Base-by-base conservation (phyloP, 2,329 filamentous ascomycete genomes). In the Fusarium sambucinum region DNA sequence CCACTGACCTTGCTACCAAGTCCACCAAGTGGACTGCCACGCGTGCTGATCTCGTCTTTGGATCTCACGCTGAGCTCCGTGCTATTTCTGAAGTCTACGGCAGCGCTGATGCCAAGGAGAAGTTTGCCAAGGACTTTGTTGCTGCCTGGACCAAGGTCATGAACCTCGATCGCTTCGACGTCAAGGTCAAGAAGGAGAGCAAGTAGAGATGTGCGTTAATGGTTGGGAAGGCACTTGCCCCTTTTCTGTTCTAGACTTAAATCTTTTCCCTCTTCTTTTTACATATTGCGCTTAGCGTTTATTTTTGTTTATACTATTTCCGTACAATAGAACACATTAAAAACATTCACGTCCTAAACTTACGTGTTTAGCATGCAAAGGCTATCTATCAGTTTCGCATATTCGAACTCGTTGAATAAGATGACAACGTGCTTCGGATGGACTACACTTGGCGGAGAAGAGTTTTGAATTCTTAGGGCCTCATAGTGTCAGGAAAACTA, bases 121-220 rank as follows among this genome's bases (percentile, higher is more conserved):
- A 89, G 82, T 91, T 93, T 61, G 86, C 88, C 42, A 87, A 85
- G 78, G 91, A 93, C 81, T 93, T 93, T 73, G 84, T 92, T 17
- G 80, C 83, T 10, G 89, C 88, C 4, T 93, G 91, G 91, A 82
- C 83, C 73, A 93, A 93, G 88, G 87, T 93, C 13, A 90, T 90
- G 87, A 90, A 91, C 75, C 76, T 90, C 57, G 91, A 93, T 76
- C 86, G 91, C 14, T 93, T 88, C 74, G 91, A 93, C n/a, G 46
- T 71, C 21, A 57, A 71, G 40, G 37, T 17, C 13, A 14, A 57
- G 40, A 61, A 60, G 14, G 37, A 38, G 14, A 63, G 19, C 19
- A 17, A 25, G 11, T 40, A 59, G 4, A 21, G 29, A 38, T 6
- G 3, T 21, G 35, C n/a, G 11, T 12, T 44, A 48, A 59, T 37